A percentile compares a stretch with the other conserved stretches of the same genome.
Evolutionary conservation across 2,329 filamentous ascomycete species (phyloP).

Genomic region (Fusarium annulatum): DNA sequence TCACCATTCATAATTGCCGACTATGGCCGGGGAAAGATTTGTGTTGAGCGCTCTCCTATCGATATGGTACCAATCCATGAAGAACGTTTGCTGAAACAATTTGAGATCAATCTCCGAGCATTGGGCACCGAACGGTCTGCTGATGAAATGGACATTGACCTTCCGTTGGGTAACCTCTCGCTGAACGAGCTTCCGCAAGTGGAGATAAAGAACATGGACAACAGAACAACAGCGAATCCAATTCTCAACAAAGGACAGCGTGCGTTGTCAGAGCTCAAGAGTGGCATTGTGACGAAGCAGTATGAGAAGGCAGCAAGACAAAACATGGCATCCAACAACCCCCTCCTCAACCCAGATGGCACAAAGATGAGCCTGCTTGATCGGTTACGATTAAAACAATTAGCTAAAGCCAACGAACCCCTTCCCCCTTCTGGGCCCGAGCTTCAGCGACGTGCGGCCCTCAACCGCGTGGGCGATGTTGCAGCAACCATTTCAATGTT

Average conservation of each 20-base stretch:
- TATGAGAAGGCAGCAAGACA: slow-evolving; percentile 56
- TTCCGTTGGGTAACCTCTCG: slow-evolving; percentile 57
- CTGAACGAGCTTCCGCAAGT: slow-evolving; percentile 58
- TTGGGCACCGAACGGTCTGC: slow-evolving; percentile 53
- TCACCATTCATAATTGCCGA: slow-evolving; percentile 60
- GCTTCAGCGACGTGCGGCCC: slow-evolving; percentile 70
- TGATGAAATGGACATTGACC: slow-evolving; percentile 43
- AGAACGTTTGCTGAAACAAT: slow-evolving; percentile 63
- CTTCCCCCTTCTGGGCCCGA: slow-evolving; percentile 67
- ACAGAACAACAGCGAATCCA: slow-evolving; percentile 60
- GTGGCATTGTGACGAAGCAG: slow-evolving; percentile 65
- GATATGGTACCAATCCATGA: slow-evolving; percentile 58
- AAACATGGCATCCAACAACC: slow-evolving; percentile 46
- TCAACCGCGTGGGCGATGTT: slow-evolving; percentile 76
- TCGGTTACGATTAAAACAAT: slow-evolving; percentile 78
- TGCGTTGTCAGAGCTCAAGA: slow-evolving; percentile 75
- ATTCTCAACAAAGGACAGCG: slow-evolving; percentile 74
- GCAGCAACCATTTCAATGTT: slow-evolving; percentile 75
- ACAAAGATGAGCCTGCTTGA: slow-evolving; percentile 77
- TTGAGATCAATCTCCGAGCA: slow-evolving; percentile 63
- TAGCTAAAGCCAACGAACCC: slow-evolving; percentile 65
- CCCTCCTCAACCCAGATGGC: slow-evolving; percentile 56
- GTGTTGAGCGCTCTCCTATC: slow-evolving; percentile 64
- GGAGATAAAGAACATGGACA: slow-evolving; percentile 48
- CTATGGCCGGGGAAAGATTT: slow-evolving; percentile 66